Conservation (phyloP, 148 eudicot genomes). For the Selenicereus undatus region DNA sequence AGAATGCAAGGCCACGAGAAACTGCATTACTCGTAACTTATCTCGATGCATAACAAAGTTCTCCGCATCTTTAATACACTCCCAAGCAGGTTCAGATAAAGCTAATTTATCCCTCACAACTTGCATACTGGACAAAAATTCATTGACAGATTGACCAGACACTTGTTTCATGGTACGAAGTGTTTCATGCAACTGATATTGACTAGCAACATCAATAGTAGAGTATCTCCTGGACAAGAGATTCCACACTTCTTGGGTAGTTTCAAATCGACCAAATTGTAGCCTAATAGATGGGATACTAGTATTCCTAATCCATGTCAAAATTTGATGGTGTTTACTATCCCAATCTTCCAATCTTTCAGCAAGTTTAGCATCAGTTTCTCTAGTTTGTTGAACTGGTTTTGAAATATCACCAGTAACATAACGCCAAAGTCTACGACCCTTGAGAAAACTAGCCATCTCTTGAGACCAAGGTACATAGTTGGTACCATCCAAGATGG, state of each 20-base stretch:
- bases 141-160: conserved; percentile 13
- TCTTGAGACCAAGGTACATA: conserved; percentile 15
- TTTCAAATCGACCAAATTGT: conserved; percentile 16
- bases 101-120: conserved; percentile 6
- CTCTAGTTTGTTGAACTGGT: neutral
- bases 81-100: neutral
- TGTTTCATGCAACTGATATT: conserved; percentile 10
- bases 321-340: conserved; percentile 12
- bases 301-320: conserved; percentile 10
- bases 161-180: conserved; percentile 3
- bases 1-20: neutral
- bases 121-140: conserved; percentile 8
- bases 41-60: neutral
- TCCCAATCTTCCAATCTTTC: conserved; percentile 2
- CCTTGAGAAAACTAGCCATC: neutral
- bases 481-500: conserved; percentile 6
- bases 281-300: neutral
- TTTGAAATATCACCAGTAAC: neutral
- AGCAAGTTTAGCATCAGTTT: neutral
- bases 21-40: neutral
- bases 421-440: conserved; percentile 10
- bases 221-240: neutral
- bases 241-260: conserved; percentile 14
- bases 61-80: neutral
- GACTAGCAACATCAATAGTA: conserved; percentile 15